Base-by-base conservation (phyloP, 2,329 filamentous ascomycete genomes). In the Trichoderma sp. region DNA sequence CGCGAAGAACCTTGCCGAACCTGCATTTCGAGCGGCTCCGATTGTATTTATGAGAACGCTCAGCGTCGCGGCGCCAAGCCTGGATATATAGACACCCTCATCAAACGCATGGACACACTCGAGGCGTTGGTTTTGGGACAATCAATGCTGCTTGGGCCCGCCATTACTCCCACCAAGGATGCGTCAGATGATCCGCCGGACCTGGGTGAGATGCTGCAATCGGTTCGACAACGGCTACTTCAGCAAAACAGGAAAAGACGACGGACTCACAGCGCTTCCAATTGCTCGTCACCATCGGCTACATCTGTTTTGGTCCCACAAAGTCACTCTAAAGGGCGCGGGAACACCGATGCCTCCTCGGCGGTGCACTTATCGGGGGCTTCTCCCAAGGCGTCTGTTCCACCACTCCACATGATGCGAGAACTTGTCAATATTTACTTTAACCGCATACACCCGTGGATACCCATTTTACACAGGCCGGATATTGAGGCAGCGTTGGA, bases 101-200 rank as follows among this genome's bases (percentile, higher is more conserved):
- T 72, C 38, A 75, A 75, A 33, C 75, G 75, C 31, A 76, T 76
- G 75, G 75, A 76, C 62, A 76, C 75, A 41, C 72, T 76, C 14
- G 75, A 76, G 45, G 59, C 73, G 24, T 74, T 76, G 29, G 75
- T 76, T 59, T 74, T 76, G 24, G 75, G 75, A 27, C 75, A 76
- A 53, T 76, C 75, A 18, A 67, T 76, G 9, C 60, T 76, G 59
- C 41, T 76, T 38, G 69, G 69, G 33, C 60, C 60, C 6, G 65
- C 35, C 29, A 31, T 67, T 16, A 53, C 68, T 14, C 59, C 59
- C 18, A 21, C 59, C 31, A 63, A 63, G 24, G 38, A 67, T 59
- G 68, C 59, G n/a, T 31, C 69, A 27, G 21, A 64, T 50, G 29
- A 38, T 33, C 24, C 38, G 14, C 29, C 75, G 11, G 60, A 18